Evolutionary conservation across 2,329 filamentous ascomycete species (phyloP).

Genomic region (Thelonectria discophora): DNA sequence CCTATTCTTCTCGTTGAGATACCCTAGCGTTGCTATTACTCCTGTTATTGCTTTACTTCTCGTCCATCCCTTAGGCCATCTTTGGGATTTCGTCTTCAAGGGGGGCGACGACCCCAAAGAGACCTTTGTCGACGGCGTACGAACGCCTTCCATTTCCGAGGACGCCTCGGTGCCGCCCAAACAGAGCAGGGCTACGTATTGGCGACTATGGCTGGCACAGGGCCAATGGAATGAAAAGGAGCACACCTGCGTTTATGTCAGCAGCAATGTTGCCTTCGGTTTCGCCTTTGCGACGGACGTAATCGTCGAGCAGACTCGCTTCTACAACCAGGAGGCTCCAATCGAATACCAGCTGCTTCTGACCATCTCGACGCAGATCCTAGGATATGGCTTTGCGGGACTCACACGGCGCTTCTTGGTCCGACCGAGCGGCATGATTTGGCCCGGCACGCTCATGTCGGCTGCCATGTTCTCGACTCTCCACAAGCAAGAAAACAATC

Average conservation of each 20-base stretch:
- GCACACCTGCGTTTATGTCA: constrained; percentile 88
- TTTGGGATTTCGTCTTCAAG: constrained; percentile 81
- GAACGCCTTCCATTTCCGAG: constrained; percentile 34
- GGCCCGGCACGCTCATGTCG: constrained; percentile 88
- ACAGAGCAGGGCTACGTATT: constrained; percentile 48
- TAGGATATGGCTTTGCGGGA: constrained; percentile 88
- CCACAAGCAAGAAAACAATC: constrained; percentile 84
- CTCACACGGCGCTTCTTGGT: constrained; percentile 83
- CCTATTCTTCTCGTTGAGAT: constrained; percentile 88
- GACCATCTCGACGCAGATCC: constrained; percentile 84
- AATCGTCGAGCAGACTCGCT: constrained; percentile 88
- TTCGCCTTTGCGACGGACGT: constrained; percentile 91
- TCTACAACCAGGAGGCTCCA: constrained; percentile 83
- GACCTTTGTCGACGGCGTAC: constrained; percentile 60
- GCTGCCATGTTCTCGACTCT: constrained; percentile 89
- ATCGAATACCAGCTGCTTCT: constrained; percentile 83
- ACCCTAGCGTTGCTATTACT: constrained; percentile 89
- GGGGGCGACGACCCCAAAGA: constrained; percentile 62
- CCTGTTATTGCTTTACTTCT: constrained; percentile 87
- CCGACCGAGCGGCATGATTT: constrained; percentile 88
- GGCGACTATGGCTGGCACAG: constrained; percentile 80
- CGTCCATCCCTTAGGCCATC: constrained; percentile 81
- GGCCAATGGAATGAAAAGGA: constrained; percentile 89
- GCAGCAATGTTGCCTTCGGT: constrained; percentile 88
- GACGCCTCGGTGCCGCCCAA: constrained; percentile 30